These are phyloP conservation scores for Xylaria sp. DNA, from an alignment of 495 filamentous ascomycete genomes.

Conservation along the genomic window DNA sequence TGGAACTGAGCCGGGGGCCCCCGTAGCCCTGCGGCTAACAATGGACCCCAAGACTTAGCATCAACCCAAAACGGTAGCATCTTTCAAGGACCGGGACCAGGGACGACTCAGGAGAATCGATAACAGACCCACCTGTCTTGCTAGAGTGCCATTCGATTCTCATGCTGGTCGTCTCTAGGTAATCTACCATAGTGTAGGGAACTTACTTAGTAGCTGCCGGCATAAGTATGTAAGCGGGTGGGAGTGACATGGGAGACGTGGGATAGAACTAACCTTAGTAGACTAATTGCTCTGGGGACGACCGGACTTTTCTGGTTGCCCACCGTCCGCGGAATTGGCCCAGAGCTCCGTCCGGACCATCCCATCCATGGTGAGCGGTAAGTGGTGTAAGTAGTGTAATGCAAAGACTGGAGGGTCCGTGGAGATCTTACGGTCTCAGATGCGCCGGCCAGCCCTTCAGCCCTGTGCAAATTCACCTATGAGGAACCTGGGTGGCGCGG, in stretches of 20 bases:
- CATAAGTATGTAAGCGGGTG: neutral
- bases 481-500: neutral
- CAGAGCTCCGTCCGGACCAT: neutral
- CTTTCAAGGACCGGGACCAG: constrained; percentile 8
- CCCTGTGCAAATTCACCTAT: constrained; percentile 10
- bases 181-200: neutral
- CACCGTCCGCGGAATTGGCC: neutral
- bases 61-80: constrained; percentile 19
- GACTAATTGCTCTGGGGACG: neutral
- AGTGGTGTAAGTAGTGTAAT: too few relatives aligned
- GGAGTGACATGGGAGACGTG: neutral
- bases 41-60: neutral
- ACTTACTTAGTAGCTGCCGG: neutral
- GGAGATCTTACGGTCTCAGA: constrained; percentile 3
- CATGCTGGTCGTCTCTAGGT: neutral
- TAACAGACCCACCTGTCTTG: neutral
- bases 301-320: neutral
- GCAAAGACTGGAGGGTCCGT: neutral
- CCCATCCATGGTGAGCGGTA: neutral
- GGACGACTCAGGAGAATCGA: constrained; percentile 5
- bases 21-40: constrained; percentile 20
- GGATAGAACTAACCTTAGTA: neutral
- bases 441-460: constrained; percentile 10
- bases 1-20: neutral
- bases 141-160: constrained; percentile 3